A percentile compares a stretch with the other conserved stretches of the same genome.
phyloP scores from a whole-genome alignment of 345 rosid species.

The Populus davidiana region DNA sequence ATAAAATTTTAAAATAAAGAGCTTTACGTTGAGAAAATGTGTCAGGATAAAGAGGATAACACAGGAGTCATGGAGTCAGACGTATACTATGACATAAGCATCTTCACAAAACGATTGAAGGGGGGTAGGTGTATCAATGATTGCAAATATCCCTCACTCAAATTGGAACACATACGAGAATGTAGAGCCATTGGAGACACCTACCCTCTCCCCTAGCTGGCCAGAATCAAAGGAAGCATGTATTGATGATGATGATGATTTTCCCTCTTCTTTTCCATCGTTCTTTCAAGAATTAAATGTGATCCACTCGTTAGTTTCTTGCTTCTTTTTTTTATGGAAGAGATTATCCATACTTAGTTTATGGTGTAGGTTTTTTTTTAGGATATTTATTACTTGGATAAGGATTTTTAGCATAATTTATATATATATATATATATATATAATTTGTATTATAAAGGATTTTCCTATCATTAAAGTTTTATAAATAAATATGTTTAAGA shows the following conservation, averaged over 20 bases:
- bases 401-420: too few relatives aligned
- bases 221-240: neutral
- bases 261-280: neutral
- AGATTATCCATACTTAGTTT: too few relatives aligned
- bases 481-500: too few relatives aligned
- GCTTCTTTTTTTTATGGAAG: too few relatives aligned
- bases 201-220: neutral
- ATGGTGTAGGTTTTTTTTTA: too few relatives aligned
- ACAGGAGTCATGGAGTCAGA: neutral
- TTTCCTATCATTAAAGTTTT: too few relatives aligned
- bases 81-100: neutral
- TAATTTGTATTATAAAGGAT: too few relatives aligned
- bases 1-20: accelerated
- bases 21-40: accelerated
- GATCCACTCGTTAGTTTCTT: too few relatives aligned
- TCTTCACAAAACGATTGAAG: neutral
- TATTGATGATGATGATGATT: neutral
- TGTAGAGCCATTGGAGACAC: neutral
- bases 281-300: neutral
- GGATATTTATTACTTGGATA: too few relatives aligned
- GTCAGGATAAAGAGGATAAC: neutral
- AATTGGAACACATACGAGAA: neutral
- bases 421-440: too few relatives aligned
- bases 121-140: neutral
- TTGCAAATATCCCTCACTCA: neutral